Base-by-base conservation (phyloP, 129 eudicot genomes). In the Erigeron canadensis region DNA sequence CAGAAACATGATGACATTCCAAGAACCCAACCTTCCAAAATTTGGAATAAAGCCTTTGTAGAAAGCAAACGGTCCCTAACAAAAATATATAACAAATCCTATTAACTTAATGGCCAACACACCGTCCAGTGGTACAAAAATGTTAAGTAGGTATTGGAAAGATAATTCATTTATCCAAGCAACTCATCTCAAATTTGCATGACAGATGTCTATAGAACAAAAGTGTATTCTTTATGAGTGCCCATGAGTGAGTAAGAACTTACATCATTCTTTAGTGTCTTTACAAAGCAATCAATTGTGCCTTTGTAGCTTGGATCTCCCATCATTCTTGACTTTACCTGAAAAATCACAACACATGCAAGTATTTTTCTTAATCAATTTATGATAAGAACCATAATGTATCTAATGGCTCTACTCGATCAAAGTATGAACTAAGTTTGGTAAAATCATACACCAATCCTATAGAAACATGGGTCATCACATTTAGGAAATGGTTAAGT, bases 261-360 rank as follows among this genome's bases (percentile, higher is more conserved):
- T 76, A 94, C 98, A 73, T 94, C 98, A 81, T 87, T 89, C 80
- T 94, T 89, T 78, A 94, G 78, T 47, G 98, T 94, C 86, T 86
- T 87, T 22, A 89, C 85, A 70, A 89, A 94, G 72, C 98, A 94
- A 81, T 94, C 98, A 6, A 87, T 76, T n/a, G 98, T 94, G 62
- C 78, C 89, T 84, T 84, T 89, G 87, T 94, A 94, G 43, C 87
- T 64, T 17, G 98, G 75, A 80, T 89, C 98, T 69, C 98, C 96
- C 98, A 94, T 94, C 98, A 94, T 94, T 84, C 98, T 94, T 59
- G 98, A 94, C 75, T 94, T 94, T 60, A 94, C 98, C 98, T 94
- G 80, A 61, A 69, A 70, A 45, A 68, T 28, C 22, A 40, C 67
- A 63, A 48, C 2, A 28, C 37, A 21, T 18, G 22, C 8, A 62